Evolutionary conservation across 148 eudicot species (phyloP).

Genomic region (Rhododendron vialii): DNA sequence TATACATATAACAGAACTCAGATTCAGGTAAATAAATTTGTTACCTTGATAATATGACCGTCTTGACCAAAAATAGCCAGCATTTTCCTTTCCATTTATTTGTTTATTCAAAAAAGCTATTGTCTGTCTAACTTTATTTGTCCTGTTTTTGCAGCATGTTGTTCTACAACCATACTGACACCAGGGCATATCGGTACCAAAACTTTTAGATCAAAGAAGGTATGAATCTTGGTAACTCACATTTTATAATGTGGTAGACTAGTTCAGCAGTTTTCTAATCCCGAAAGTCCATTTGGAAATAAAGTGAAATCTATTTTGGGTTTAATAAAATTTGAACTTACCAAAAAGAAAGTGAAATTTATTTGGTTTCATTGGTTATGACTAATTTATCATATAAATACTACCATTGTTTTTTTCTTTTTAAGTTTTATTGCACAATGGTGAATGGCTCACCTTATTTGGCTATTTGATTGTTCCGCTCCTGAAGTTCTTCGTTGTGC

Average conservation of each 20-base stretch:
- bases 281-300: background rate
- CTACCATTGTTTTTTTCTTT: background rate
- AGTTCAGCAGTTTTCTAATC: background rate
- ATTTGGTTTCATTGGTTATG: background rate
- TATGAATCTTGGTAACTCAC: background rate
- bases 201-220: background rate
- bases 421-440: background rate
- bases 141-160: constrained; percentile 31
- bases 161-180: constrained; percentile 31
- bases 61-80: background rate
- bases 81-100: background rate
- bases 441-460: background rate
- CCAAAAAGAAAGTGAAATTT: background rate
- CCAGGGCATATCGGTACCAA: background rate
- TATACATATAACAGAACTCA: constrained; percentile 89
- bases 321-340: background rate
- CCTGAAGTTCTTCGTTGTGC: background rate
- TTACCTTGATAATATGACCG: background rate
- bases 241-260: background rate
- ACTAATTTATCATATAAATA: background rate
- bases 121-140: background rate
- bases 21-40: constrained; percentile 50
- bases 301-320: background rate
- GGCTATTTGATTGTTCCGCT: background rate
- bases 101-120: too few relatives aligned